Percentiles rank a stretch among this genome's conserved stretches.
Conservation (phyloP, 1,284 basidiomycete species). For the Naganishia albida region DNA sequence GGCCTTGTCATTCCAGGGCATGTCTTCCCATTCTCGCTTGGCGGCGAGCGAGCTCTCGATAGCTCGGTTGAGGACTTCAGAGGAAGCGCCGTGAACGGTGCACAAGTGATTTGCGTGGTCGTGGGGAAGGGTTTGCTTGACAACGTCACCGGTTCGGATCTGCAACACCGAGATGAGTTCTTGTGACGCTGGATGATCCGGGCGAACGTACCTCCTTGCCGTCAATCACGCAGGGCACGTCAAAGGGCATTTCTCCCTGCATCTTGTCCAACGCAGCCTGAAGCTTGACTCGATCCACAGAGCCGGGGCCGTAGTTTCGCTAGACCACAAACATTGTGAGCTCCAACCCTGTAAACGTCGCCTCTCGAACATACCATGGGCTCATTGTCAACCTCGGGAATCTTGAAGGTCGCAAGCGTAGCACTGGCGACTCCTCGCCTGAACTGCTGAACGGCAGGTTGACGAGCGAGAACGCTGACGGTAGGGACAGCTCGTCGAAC, state of each 20-base stretch:
- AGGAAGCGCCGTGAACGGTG: slow-evolving; percentile 85
- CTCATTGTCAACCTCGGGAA: slow-evolving; percentile 84
- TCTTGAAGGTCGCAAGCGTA: slow-evolving; percentile 73
- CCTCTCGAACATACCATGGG: slow-evolving; percentile 68
- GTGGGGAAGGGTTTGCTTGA: slow-evolving; percentile 78
- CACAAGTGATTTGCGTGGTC: slow-evolving; percentile 79
- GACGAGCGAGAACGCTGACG: slow-evolving; percentile 11
- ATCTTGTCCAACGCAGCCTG: slow-evolving; percentile 76
- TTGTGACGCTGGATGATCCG: not conserved
- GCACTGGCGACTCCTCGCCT: slow-evolving; percentile 56
- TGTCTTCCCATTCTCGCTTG: slow-evolving; percentile 83
- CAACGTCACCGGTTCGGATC: slow-evolving; percentile 80
- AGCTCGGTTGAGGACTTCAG: slow-evolving; percentile 71
- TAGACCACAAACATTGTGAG: too few species aligned
- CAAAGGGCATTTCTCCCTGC: slow-evolving; percentile 78
- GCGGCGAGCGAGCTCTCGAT: slow-evolving; percentile 87
- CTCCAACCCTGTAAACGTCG: too few species aligned
- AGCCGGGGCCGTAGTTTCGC: slow-evolving; percentile 74
- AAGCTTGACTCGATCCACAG: slow-evolving; percentile 74
- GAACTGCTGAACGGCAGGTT: slow-evolving; percentile 12
- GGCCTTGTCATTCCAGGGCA: slow-evolving; percentile 95
- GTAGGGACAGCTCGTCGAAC: slow-evolving; percentile 14
- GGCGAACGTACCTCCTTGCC: slow-evolving; percentile 72
- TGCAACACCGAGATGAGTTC: slow-evolving; percentile 44
- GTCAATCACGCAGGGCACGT: slow-evolving; percentile 90